phyloP scores from a whole-genome alignment of 495 filamentous ascomycete genomes.

The Aspergillus homomorphus region DNA sequence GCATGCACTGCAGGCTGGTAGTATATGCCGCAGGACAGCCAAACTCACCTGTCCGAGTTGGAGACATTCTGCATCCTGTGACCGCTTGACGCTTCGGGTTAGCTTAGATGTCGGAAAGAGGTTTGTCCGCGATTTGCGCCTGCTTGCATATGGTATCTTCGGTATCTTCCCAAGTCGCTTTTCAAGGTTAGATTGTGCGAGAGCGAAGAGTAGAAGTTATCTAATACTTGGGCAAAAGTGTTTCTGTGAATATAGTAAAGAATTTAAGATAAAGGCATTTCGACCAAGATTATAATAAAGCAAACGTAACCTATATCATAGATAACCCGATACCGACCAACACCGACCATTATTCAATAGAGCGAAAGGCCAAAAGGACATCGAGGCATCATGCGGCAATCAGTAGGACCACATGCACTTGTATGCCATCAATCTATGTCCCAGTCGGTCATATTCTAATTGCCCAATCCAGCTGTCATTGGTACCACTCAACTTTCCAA shows the following conservation, averaged over 20 bases:
- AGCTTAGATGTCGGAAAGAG: conserved; percentile 2
- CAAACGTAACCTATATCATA: background rate
- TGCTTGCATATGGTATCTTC: too few relatives aligned
- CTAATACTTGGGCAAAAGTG: background rate
- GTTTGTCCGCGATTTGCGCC: background rate
- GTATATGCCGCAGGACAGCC: background rate
- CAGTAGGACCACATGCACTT: conserved; percentile 84
- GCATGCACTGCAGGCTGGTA: background rate
- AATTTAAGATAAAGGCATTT: background rate
- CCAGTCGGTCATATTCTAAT: conserved; percentile 84
- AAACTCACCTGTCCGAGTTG: conserved; percentile 23
- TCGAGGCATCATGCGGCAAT: conserved; percentile 15
- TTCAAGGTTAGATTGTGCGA: background rate
- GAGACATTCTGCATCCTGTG: conserved; percentile 20
- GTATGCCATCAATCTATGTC: conserved; percentile 73
- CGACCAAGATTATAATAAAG: conserved; percentile 14
- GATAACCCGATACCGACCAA: conserved; percentile 7
- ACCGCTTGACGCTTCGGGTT: conserved; percentile 22
- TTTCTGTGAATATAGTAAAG: background rate
- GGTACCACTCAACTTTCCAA: conserved; percentile 78
- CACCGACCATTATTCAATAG: conserved; percentile 2
- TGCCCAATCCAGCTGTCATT: conserved; percentile 94
- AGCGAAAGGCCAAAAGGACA: conserved; percentile 15
- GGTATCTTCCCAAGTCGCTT: too few relatives aligned
- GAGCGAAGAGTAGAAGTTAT: background rate